Evolutionary conservation across 2,329 filamentous ascomycete genomes (phyloP), one percentile per base, ranked within the genome.

Genomic region (Aspergillus latus): DNA sequence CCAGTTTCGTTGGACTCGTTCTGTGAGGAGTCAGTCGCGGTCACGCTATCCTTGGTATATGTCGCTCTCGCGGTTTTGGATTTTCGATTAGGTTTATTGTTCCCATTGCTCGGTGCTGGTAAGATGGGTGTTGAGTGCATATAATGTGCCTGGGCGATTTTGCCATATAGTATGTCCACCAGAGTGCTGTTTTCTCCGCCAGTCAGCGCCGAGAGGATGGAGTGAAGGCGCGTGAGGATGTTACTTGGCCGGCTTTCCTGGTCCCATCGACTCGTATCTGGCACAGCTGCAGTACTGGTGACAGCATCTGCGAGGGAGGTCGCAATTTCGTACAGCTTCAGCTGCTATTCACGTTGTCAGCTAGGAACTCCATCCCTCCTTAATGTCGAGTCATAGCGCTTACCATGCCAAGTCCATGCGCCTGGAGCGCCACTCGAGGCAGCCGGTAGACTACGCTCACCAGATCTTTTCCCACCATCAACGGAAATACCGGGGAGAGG

Each of bases 401-500:
- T 51, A 64, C 62, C 60, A 82, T 75, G 0, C 76, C 76, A 4
- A 78, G 74, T 0, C 80, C 79, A 52, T 82, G 80, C 0, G 78
- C 78, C 57, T 82, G 78, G 2, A 82, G 71, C 0, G 78, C 79
- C 0, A 76, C 68, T 49, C 71, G 73, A 0, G 80, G 80, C 3
- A 82, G 67, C 3, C 73, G 68, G 1, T 73, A 72, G 5, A 80
- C 74, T 3, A 76, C 66, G 4, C 69, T 66, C 15, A 82, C 61
- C 26, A 82, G 78, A 47, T 81, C 77, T 11, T 71, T 72, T 3
- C 78, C 78, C 43, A 80, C 79, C 13, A 74, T 67, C 2, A 81
- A 68, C 0, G 78, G 78, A 39, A 60, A 51, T 1, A 32, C 45
- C 1, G 59, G 55, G 4, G 61, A 61, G 9, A 54, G 52, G 4